Base-by-base conservation (phyloP, 805 yeast genomes). In the Wickerhamiella allomyrinae region DNA sequence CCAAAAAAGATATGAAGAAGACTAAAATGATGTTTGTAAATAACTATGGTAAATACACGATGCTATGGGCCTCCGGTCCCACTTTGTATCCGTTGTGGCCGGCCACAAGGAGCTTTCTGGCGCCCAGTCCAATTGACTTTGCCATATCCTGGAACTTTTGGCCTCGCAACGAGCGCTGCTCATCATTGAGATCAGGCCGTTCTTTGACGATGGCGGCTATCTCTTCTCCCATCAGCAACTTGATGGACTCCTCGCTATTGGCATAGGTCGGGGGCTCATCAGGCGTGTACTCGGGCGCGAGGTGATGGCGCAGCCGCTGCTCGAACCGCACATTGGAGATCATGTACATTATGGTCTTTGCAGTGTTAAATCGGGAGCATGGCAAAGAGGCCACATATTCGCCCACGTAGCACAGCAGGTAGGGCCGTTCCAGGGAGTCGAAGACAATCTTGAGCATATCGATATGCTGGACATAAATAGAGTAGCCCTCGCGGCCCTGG, bases 311-410 rank as follows among this genome's bases (percentile, higher is more conserved):
- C 20, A 57, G 54, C 42, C 47, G 47, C 43, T 57, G 58, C 43
- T 57, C 61, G 34, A 57, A 56, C 21, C 57, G 53, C 20, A 57
- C 48, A 42, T 56, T 57, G 27, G 59, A 46, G 29, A 56, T 49
- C 31, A 55, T 46, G 29, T 53, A 49, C 25, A 54, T 43, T 37
- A 57, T 54, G 22, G 55, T 47, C 14, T 49, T 41, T 13, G 58
- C 50, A 7, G 56, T 49, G 14, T 41, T 38, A 21, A 46, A 43
- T 2, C 54, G 43, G 9, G 59, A 46, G 40, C 56, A 57, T n/a
- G 57, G 57, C 14, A 57, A 47, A 0, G 58, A 44, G 36, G 51
- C 46, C 37, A 57, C 43, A 29, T 44, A 37, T 27, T 47, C 46
- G 31, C 41, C 46, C 13, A 38, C 41, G 39, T 51, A 51, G 34